Base-by-base conservation (phyloP, 257 asterid genomes). In the Cynanchum wilfordii region DNA sequence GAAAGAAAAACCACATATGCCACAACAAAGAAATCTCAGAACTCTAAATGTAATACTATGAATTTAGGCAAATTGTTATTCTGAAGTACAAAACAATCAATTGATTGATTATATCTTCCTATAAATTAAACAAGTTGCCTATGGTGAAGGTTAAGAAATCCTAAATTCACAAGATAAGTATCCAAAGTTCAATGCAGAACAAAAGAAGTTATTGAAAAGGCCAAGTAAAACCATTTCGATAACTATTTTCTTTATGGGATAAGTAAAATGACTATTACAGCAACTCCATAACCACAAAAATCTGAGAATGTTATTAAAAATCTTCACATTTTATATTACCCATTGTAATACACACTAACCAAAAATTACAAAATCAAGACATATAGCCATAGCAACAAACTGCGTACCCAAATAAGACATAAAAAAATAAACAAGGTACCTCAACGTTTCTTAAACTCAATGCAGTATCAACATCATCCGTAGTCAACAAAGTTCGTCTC, bases 381-480 rank as follows among this genome's bases (percentile, higher is more conserved):
- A 59, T 13, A 19, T 13, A 5, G 40, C 20, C 42, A 59, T 13
- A 59, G 40, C 66, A 59, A n/a, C n/a, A n/a, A n/a, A n/a, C n/a
- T n/a, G 10, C 38, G 5, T 33, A 13, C 16, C 24, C 42, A 17
- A 9, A 29, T 10, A 22, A 29, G 42, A 38, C 64, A 27, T 0
- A 24, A 42, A 7, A 7, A 42, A 42, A 7, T 7, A 42, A 7
- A 7, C 1, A 66, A 60, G 40, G 12, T 74, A 94, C 98, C 97
- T 94, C 98, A 13, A 94, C 93, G 66, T 94, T 91, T 82, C 96
- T 82, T 71, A 94, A 82, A 63, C 85, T 79, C 58, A 94, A 96
- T 7, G 98, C 98, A 82, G 91, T 86, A 73, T 94, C 98, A 25
- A 94, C 96, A 60, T 94, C 97, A 2, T 86, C 96, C 0, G 95